phyloP scores from a whole-genome alignment of 169 alveolate genomes.

The Theileria sp. region DNA sequence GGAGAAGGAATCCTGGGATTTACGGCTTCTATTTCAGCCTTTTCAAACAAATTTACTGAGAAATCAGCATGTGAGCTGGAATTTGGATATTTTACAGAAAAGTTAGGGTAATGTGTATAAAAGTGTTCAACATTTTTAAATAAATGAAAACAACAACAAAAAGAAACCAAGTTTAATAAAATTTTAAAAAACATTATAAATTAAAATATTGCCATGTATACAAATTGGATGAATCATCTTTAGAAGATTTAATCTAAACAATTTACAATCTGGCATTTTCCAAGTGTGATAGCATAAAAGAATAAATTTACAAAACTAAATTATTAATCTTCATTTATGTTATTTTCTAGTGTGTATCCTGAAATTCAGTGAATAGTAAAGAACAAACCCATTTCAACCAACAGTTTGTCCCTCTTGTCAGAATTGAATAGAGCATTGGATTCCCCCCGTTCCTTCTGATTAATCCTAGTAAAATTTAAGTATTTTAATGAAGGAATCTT shows the following conservation, averaged over 20 bases:
- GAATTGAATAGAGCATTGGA: slow-evolving; percentile 55
- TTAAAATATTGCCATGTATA: neutral
- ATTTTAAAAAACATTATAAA: slow-evolving; percentile 3
- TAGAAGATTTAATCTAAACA: neutral
- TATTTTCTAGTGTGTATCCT: neutral
- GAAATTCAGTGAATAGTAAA: neutral
- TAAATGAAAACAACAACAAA: neutral
- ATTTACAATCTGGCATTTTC: neutral
- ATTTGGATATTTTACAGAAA: neutral
- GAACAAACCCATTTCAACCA: slow-evolving; percentile 21
- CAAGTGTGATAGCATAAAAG: neutral
- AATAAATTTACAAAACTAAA: neutral
- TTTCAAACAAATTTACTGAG: slow-evolving; percentile 21
- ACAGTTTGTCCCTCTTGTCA: slow-evolving; percentile 41
- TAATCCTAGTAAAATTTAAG: slow-evolving; percentile 71
- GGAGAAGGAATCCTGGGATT: slow-evolving; percentile 51
- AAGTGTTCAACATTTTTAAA: neutral
- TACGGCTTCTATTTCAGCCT: slow-evolving; percentile 38
- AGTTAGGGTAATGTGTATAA: neutral
- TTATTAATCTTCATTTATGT: neutral
- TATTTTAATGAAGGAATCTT: slow-evolving; percentile 73
- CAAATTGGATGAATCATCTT: neutral
- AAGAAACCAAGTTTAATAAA: neutral
- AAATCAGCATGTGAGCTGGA: neutral
- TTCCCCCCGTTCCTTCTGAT: slow-evolving; percentile 69